These are phyloP conservation scores for Pseudozyma flocculosa DNA, from an alignment of 1,284 basidiomycete species.

Conservation along the genomic window DNA sequence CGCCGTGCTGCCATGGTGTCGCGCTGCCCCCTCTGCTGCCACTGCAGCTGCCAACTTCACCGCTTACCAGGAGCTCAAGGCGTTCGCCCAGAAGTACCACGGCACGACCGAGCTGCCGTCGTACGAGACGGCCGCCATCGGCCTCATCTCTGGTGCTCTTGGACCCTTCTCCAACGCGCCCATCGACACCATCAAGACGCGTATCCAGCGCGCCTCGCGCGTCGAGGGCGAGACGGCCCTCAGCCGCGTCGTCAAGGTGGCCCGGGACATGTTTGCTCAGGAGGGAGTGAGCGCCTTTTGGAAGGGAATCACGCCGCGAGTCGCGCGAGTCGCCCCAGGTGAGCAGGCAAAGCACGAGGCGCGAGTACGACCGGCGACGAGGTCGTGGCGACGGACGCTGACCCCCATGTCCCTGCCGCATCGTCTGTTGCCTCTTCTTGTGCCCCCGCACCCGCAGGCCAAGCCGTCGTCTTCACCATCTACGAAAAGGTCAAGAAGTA, in stretches of 20 bases:
- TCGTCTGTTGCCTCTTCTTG: no score
- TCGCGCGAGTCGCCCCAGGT: conserved; percentile 86
- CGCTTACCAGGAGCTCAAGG: conserved; percentile 95
- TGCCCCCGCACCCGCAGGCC: conserved; percentile 60
- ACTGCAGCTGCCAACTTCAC: conserved; percentile 94
- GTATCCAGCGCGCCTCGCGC: conserved; percentile 76
- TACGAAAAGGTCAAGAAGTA: conserved; percentile 57
- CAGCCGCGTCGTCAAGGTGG: conserved; percentile 73
- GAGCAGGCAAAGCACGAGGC: no score
- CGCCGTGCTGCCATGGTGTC: not conserved
- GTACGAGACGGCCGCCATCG: conserved; percentile 84
- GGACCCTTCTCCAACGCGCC: conserved; percentile 94
- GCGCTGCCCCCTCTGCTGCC: no score
- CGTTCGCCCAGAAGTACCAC: conserved; percentile 72
- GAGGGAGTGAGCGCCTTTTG: conserved; percentile 87
- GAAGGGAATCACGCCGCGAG: conserved; percentile 85
- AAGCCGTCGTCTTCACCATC: conserved; percentile 63
- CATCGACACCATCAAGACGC: conserved; percentile 95
- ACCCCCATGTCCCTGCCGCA: not conserved
- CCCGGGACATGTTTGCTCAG: conserved; percentile 85
- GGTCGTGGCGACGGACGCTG: no score
- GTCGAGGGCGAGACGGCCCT: conserved; percentile 74
- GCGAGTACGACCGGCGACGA: no score
- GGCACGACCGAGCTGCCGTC: conserved; percentile 69
- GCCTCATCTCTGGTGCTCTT: conserved; percentile 93